phyloP scores from a whole-genome alignment of 116 monocot species.

The Phalaenopsis hybrid region DNA sequence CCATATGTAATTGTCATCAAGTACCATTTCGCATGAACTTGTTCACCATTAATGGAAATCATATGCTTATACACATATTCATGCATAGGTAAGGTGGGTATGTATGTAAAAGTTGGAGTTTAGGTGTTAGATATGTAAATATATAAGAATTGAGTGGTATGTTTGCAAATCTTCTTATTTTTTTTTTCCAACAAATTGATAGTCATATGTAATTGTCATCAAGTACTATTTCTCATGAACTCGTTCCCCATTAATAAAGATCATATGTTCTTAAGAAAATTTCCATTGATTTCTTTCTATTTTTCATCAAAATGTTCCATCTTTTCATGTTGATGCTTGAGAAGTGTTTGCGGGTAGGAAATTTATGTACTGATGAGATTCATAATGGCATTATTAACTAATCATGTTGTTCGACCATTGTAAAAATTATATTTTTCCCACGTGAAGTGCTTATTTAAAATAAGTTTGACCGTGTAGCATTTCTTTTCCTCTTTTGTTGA shows the following conservation, averaged over 20 bases:
- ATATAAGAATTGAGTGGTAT: too few relatives aligned
- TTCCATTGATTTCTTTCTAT: too few relatives aligned
- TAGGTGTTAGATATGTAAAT: too few relatives aligned
- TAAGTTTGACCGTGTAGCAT: neutral
- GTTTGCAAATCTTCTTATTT: too few relatives aligned
- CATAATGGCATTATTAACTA: neutral
- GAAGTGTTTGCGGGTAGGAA: neutral
- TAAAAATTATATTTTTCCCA: neutral
- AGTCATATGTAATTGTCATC: neutral
- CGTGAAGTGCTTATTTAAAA: neutral
- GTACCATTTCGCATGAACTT: neutral
- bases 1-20: neutral
- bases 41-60: neutral
- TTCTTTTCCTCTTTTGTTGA: neutral
- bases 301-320: neutral
- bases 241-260: neutral
- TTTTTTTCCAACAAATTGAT: neutral
- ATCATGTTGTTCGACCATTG: neutral
- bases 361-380: neutral
- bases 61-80: too few relatives aligned
- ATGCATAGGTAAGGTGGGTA: too few relatives aligned
- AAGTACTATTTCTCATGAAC: neutral
- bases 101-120: too few relatives aligned
- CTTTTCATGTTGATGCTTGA: neutral
- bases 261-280: too few relatives aligned